phyloP scores from a whole-genome alignment of 495 filamentous ascomycete genomes.

The Penicillium cosmopolitanum region DNA sequence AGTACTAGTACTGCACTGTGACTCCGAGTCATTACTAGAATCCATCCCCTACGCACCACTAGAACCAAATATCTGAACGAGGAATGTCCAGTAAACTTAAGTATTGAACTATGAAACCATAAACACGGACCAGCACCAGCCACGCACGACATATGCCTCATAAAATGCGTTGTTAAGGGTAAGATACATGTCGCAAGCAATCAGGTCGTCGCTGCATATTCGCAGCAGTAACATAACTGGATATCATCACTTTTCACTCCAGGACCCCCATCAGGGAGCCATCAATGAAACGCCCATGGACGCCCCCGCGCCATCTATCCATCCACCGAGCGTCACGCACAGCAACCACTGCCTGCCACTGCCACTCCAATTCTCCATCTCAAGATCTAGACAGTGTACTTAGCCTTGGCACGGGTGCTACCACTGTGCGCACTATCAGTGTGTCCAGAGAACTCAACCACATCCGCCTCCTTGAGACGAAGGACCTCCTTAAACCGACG shows the following conservation, averaged over 20 bases:
- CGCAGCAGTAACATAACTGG: constrained; percentile 27
- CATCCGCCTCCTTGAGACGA: constrained; percentile 71
- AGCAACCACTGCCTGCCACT: not conserved
- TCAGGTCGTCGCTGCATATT: constrained; percentile 30
- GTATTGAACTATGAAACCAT: constrained; percentile 6
- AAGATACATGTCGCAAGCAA: constrained; percentile 39
- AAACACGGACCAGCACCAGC: not conserved
- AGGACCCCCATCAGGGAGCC: not conserved
- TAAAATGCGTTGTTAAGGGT: constrained; percentile 33
- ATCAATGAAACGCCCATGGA: constrained; percentile 4
- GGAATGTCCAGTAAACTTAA: not conserved
- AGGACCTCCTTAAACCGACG: constrained; percentile 88
- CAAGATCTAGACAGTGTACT: constrained; percentile 71
- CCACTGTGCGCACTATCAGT: constrained; percentile 90
- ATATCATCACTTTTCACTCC: constrained; percentile 21
- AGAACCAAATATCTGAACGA: not conserved
- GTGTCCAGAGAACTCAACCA: constrained; percentile 93
- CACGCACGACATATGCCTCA: constrained; percentile 28
- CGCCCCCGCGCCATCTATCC: constrained; percentile 7
- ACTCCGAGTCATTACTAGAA: not conserved
- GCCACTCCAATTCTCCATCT: not conserved
- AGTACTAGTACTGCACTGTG: not conserved
- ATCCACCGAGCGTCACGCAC: constrained; percentile 5
- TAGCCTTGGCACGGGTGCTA: constrained; percentile 93
- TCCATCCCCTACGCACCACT: not conserved